Evolutionary conservation across 768 basidiomycete species (phyloP), one percentile per base, ranked within the genome.

Genomic region (Lactarius hatsudake): DNA sequence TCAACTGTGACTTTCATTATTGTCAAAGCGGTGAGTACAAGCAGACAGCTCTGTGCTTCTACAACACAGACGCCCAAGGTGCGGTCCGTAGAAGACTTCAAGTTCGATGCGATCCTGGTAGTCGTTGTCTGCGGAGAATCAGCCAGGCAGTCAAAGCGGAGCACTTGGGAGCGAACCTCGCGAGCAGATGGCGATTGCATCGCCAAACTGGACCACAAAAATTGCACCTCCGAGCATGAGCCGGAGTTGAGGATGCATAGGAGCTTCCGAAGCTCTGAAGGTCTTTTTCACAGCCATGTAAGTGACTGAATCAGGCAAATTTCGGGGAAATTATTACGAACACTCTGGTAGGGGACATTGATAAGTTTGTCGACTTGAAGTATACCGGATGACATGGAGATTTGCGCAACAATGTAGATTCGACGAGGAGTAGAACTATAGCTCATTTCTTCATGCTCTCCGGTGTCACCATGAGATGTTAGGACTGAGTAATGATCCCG

Each of bases 311-410:
- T 34, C 15, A 53, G 23, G 12, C 8, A 26, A 15, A 54, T 20
- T 38, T 26, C 38, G 38, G 3, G 43, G n/a, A 17, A 15, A 45
- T 38, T 17, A 15, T 62, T 1, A 78, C 87, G 72, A 71, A 93
- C 91, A 65, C 86, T 87, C 75, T 92, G 87, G 72, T 92, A 93
- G 8, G 91, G 91, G 13, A 93, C 86, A 40, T 79, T 80, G 51
- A 79, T 82, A 43, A 89, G 77, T 20, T 78, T 79, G 40, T 82
- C 75, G 17, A 87, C 80, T 30, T 75, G 73, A 74, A 87, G 83
- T 2, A 71, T 69, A 13, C 81, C 81, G 5, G 78, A 77, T 28
- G 74, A 69, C 61, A 77, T 74, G n/a, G 81, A 76, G 18, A 91
- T 72, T 62, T 81, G 81, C 18, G 84, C 78, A 51, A 91, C 76